These are phyloP conservation scores for Leccinellum luteum DNA, from an alignment of 768 basidiomycete species.

Conservation along the genomic window DNA sequence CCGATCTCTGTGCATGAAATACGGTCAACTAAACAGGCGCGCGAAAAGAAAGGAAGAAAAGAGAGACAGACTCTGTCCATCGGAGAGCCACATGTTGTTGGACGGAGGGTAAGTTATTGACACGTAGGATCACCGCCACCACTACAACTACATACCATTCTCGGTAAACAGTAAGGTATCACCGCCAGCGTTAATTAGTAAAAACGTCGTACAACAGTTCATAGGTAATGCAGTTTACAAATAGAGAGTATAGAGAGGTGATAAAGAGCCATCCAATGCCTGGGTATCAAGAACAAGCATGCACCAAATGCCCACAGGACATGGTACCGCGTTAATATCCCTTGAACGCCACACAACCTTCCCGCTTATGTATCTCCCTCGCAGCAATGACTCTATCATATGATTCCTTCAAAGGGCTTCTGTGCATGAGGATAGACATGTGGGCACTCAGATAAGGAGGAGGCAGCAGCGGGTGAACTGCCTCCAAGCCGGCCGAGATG, in stretches of 20 bases:
- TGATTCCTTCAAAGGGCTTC: constrained; percentile 66
- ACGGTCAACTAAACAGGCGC: not conserved
- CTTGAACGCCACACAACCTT: constrained; percentile 4
- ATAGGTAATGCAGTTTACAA: constrained; percentile 20
- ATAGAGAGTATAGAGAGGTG: constrained; percentile 26
- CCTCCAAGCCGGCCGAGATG: constrained; percentile 52
- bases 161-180: constrained; percentile 7
- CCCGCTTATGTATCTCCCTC: constrained; percentile 39
- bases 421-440: constrained; percentile 61
- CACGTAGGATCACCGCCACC: constrained; percentile 25
- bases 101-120: constrained; percentile 9
- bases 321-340: not conserved
- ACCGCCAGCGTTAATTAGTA: not conserved
- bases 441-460: constrained; percentile 71
- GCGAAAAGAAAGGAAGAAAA: not conserved
- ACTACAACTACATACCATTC: not conserved
- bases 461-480: constrained; percentile 68
- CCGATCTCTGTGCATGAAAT: constrained; percentile 72
- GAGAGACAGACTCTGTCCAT: constrained; percentile 43
- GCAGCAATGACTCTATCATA: constrained; percentile 64
- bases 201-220: constrained; percentile 14
- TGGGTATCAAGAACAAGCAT: constrained; percentile 21
- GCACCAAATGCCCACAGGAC: not conserved
- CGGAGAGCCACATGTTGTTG: constrained; percentile 49
- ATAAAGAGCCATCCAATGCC: constrained; percentile 10